These are phyloP conservation scores for Huntiella abstrusa DNA, from an alignment of 2,329 filamentous ascomycete species.

Conservation along the genomic window DNA sequence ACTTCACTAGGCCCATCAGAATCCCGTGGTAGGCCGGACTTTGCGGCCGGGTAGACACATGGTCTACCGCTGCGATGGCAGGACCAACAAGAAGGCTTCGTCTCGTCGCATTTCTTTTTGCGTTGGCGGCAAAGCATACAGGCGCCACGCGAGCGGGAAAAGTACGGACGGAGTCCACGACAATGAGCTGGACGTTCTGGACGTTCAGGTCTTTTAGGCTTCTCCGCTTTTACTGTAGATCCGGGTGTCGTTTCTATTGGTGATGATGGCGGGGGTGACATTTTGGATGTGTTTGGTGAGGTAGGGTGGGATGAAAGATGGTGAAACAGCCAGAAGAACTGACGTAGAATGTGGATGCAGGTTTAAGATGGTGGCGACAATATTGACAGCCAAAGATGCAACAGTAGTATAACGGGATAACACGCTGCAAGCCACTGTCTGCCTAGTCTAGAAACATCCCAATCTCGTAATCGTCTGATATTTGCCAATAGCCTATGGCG, in stretches of 20 bases:
- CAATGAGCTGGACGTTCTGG: slow-evolving; percentile 6
- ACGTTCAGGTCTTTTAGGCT: not conserved
- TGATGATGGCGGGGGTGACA: no score
- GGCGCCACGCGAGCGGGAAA: slow-evolving; percentile 12
- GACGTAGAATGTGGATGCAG: not conserved
- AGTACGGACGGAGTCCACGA: slow-evolving; percentile 9
- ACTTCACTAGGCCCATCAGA: not conserved
- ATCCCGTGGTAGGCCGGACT: not conserved
- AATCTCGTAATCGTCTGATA: no score
- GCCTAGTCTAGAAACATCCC: no score
- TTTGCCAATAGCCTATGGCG: no score
- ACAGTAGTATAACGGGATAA: not conserved
- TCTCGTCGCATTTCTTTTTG: slow-evolving; percentile 19
- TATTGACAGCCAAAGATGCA: not conserved
- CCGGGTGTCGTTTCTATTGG: no score
- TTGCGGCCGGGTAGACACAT: slow-evolving; percentile 8
- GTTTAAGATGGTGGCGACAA: not conserved
- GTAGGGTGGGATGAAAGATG: no score
- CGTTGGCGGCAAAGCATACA: slow-evolving; percentile 18
- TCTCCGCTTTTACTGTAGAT: no score
- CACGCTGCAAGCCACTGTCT: not conserved
- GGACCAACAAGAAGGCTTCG: slow-evolving; percentile 15
- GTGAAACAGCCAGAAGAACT: no score
- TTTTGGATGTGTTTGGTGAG: no score
- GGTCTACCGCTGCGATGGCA: slow-evolving; percentile 9